phyloP scores from a whole-genome alignment of 2,329 filamentous ascomycete species.

The Sporothrix luriei region DNA sequence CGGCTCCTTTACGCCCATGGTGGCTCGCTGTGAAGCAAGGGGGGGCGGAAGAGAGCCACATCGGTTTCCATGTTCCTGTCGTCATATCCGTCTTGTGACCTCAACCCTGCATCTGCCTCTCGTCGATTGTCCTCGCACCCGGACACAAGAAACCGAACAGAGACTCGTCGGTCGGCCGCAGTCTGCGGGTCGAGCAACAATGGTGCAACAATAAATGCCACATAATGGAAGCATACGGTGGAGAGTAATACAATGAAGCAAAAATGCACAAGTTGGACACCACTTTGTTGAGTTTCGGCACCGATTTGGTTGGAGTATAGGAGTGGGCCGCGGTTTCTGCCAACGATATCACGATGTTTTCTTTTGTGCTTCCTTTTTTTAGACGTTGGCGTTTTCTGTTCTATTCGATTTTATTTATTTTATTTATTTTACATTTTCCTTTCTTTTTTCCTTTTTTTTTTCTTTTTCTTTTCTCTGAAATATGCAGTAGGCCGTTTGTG shows the following conservation, averaged over 20 bases:
- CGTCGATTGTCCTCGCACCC: neutral
- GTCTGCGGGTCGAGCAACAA: neutral
- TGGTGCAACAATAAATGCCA: neutral
- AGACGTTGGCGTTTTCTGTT: too few species aligned
- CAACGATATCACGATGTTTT: constrained; percentile 7
- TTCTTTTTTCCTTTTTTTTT: neutral
- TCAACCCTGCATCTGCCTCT: neutral
- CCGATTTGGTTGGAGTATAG: neutral
- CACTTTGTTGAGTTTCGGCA: neutral
- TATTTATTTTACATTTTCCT: too few species aligned
- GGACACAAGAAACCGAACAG: neutral
- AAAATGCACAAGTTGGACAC: neutral
- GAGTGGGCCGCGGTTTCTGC: neutral
- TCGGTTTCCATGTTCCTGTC: neutral
- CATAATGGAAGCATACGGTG: too few species aligned
- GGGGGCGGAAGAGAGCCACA: neutral
- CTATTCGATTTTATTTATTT: too few species aligned
- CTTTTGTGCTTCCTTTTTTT: neutral
- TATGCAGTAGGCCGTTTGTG: neutral
- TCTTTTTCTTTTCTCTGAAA: neutral
- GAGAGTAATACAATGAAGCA: neutral
- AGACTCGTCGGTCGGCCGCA: constrained; percentile 6
- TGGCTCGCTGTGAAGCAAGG: neutral
- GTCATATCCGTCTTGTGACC: constrained; percentile 9
- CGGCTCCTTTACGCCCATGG: neutral